Conservation (phyloP, 768 basidiomycete species). For the Myochromella boudieri region DNA sequence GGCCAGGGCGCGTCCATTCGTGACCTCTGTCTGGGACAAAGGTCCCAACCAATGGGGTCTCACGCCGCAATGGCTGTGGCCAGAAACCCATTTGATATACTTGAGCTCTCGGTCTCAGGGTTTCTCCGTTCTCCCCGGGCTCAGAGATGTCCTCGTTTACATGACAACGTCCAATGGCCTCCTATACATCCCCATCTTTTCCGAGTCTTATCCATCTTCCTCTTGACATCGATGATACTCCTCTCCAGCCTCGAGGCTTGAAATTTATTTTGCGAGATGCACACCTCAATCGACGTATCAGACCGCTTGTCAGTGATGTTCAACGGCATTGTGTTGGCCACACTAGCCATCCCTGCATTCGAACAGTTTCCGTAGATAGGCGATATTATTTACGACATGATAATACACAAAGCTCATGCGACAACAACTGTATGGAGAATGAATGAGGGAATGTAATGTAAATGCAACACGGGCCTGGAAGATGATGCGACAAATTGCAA, state of each 20-base stretch:
- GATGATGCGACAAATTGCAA: neutral
- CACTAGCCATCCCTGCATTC: neutral
- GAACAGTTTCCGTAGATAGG: conserved; percentile 2
- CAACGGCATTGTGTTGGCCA: neutral
- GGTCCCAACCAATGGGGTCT: neutral
- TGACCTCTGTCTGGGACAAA: too few species aligned
- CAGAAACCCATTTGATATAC: conserved; percentile 2
- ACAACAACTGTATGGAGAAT: neutral
- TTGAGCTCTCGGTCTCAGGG: neutral
- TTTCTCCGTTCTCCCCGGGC: neutral
- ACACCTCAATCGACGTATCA: too few species aligned
- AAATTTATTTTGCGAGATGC: neutral
- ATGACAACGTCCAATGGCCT: neutral
- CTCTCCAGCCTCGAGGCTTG: conserved; percentile 5
- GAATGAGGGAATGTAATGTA: neutral
- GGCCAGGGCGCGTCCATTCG: too few species aligned
- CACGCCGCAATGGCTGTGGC: neutral
- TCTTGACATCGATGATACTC: neutral
- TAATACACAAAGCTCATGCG: neutral
- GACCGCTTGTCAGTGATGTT: neutral
- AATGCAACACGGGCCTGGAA: neutral
- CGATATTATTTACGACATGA: conserved; percentile 1
- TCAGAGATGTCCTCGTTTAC: neutral
- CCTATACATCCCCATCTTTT: neutral
- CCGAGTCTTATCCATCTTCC: neutral